These are phyloP conservation scores for Stropharia rugosoannulata DNA, from an alignment of 768 basidiomycete genomes.

Conservation along the genomic window DNA sequence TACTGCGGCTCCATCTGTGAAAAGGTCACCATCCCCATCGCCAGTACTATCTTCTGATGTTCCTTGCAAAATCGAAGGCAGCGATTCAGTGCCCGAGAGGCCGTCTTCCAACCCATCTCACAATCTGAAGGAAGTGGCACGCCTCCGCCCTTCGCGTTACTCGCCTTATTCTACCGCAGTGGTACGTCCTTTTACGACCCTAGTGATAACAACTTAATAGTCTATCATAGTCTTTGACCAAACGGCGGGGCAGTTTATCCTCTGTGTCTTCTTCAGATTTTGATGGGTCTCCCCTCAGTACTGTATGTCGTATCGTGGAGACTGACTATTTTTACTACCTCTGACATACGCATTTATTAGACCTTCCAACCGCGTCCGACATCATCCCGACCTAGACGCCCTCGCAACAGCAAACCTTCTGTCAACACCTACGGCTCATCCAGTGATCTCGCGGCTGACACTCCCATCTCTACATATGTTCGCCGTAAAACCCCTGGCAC, in stretches of 20 bases:
- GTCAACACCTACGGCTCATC: conserved; percentile 49
- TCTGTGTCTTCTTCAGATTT: conserved; percentile 41
- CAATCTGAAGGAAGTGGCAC: conserved; percentile 34
- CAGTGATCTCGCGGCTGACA: conserved; percentile 57
- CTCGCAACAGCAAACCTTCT: conserved; percentile 40
- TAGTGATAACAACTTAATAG: background rate
- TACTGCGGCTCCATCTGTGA: conserved; percentile 28
- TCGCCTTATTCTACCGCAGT: conserved; percentile 47
- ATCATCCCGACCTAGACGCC: conserved; percentile 42
- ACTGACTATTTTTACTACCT: conserved; percentile 3
- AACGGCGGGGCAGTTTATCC: conserved; percentile 46
- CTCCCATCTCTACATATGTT: conserved; percentile 78
- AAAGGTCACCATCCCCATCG: conserved; percentile 38
- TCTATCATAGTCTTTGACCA: conserved; percentile 33
- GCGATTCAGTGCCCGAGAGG: conserved; percentile 31
- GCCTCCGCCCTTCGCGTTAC: conserved; percentile 40
- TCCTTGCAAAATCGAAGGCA: conserved; percentile 29
- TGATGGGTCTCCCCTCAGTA: conserved; percentile 34
- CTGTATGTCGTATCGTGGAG: conserved; percentile 15
- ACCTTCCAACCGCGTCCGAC: conserved; percentile 38
- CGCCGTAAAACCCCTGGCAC: conserved; percentile 77
- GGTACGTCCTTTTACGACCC: conserved; percentile 26
- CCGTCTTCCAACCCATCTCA: conserved; percentile 45
- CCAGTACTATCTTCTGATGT: conserved; percentile 46
- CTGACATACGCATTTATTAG: conserved; percentile 19